phyloP scores from a whole-genome alignment of 2,329 filamentous ascomycete species.

The Arthrobotrys sinensis region DNA sequence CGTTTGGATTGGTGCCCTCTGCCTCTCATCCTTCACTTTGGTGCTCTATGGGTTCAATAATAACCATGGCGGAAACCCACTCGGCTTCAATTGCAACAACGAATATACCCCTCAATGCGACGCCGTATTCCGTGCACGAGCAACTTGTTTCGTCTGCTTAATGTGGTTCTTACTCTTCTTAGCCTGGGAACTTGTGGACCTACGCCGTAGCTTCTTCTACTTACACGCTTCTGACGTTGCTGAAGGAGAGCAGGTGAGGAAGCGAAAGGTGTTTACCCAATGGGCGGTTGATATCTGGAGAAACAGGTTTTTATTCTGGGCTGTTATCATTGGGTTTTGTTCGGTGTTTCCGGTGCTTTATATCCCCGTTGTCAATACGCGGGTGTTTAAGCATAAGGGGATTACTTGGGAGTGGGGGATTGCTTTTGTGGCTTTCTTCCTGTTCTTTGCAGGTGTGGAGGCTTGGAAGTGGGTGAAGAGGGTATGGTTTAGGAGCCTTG shows the following conservation, averaged over 20 bases:
- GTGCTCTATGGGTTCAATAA: conserved; percentile 75
- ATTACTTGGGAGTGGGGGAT: conserved; percentile 82
- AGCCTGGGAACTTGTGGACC: conserved; percentile 77
- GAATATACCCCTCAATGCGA: conserved; percentile 73
- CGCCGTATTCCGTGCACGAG: conserved; percentile 79
- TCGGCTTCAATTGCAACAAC: conserved; percentile 75
- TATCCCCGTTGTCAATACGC: conserved; percentile 76
- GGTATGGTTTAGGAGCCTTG: conserved; percentile 22
- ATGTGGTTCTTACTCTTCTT: conserved; percentile 84
- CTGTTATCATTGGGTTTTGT: conserved; percentile 74
- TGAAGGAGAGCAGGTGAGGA: background rate
- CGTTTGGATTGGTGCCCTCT: conserved; percentile 80
- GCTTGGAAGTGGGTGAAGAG: conserved; percentile 80
- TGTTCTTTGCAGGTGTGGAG: conserved; percentile 78
- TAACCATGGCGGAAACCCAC: conserved; percentile 67
- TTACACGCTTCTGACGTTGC: conserved; percentile 77
- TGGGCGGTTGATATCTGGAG: conserved; percentile 76
- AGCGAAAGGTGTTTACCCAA: conserved; percentile 71
- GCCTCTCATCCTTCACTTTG: conserved; percentile 76
- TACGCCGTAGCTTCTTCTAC: conserved; percentile 81
- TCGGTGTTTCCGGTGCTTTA: conserved; percentile 77
- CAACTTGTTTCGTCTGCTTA: conserved; percentile 80
- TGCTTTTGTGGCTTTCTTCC: conserved; percentile 73
- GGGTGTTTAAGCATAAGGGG: conserved; percentile 78
- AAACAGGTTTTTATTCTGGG: conserved; percentile 78